phyloP scores from a whole-genome alignment of 169 alveolate species.

The Eimeria acervulina region DNA sequence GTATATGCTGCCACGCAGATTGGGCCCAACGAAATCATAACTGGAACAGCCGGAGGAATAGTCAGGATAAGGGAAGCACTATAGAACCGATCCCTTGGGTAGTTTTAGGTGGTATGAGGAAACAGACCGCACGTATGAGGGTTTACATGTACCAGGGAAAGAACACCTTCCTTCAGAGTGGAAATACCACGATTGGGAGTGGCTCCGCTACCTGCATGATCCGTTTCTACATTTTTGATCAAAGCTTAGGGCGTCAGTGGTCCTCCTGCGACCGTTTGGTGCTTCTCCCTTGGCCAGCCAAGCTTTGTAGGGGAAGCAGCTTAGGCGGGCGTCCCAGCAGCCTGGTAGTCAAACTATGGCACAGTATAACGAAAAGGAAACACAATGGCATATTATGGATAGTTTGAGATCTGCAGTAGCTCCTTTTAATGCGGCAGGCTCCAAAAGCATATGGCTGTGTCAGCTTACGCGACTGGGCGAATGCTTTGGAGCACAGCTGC shows the following conservation, averaged over 20 bases:
- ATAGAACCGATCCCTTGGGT: background rate
- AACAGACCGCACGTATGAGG: background rate
- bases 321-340: background rate
- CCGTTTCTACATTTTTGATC: background rate
- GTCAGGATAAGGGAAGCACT: constrained; percentile 79
- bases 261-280: background rate
- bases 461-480: constrained; percentile 29
- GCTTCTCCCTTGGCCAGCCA: background rate
- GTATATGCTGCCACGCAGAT: constrained; percentile 85
- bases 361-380: background rate
- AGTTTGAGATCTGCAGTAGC: background rate
- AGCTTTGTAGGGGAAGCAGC: background rate
- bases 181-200: background rate
- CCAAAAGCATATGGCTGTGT: background rate
- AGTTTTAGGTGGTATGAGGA: background rate
- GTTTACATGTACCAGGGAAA: background rate
- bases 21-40: constrained; percentile 84
- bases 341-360: background rate
- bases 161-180: background rate
- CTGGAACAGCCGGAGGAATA: constrained; percentile 84
- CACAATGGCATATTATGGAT: background rate
- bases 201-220: background rate
- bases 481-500: background rate
- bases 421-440: background rate
- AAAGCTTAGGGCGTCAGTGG: background rate